phyloP scores from a whole-genome alignment of 2,329 filamentous ascomycete species.

The Ceratocystis papillata region DNA sequence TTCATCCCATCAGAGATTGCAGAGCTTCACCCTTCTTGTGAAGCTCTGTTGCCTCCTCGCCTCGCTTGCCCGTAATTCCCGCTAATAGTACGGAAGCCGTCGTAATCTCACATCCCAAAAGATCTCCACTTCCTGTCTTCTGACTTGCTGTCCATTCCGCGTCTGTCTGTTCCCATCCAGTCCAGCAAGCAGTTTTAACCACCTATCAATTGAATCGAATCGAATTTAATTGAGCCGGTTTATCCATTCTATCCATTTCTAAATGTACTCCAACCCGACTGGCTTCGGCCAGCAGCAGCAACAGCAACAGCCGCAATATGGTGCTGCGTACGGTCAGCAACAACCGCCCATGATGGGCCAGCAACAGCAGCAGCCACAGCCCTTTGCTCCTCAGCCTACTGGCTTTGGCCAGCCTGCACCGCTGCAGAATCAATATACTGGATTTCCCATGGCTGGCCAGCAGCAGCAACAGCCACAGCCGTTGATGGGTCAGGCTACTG shows the following conservation, averaged over 20 bases:
- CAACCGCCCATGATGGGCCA: constrained; percentile 24
- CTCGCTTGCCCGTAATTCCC: constrained; percentile 6
- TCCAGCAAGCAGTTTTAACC: not conserved
- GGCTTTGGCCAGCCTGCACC: constrained; percentile 42
- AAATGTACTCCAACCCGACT: constrained; percentile 85
- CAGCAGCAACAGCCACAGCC: constrained; percentile 46
- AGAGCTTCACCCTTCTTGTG: no score
- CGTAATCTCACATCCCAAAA: constrained; percentile 7
- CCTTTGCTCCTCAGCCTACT: constrained; percentile 47
- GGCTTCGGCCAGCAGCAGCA: constrained; percentile 50
- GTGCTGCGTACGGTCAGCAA: constrained; percentile 38
- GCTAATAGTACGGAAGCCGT: constrained; percentile 6
- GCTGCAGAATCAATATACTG: constrained; percentile 49
- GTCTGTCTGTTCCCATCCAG: not conserved
- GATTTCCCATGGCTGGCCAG: constrained; percentile 44
- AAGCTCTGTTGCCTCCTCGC: constrained; percentile 4
- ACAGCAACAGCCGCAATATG: constrained; percentile 43
- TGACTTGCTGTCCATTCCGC: not conserved
- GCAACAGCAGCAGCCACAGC: constrained; percentile 42
- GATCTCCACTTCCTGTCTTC: not conserved
- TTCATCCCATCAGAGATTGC: constrained; percentile 3
- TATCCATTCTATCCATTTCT: constrained; percentile 26
- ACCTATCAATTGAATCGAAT: not conserved
- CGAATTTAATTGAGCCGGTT: not conserved
- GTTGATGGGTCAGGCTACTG: constrained; percentile 45